A percentile compares a stretch with the other conserved stretches of the same genome.
Evolutionary conservation across 2,329 filamentous ascomycete species (phyloP).

Genomic region (Thielaviopsis ethacetica): DNA sequence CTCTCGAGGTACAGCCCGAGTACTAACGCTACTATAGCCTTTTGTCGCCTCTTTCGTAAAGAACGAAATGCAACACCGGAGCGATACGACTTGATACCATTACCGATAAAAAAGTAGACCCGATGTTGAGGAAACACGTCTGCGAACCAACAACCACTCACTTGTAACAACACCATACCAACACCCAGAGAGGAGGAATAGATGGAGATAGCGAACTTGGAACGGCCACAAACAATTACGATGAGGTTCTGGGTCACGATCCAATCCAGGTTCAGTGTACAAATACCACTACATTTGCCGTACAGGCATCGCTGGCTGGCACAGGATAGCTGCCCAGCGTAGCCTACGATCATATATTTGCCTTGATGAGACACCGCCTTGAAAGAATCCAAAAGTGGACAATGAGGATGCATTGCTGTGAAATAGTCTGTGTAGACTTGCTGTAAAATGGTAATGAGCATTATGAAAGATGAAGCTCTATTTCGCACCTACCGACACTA

Average conservation of each 20-base stretch:
- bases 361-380: not conserved
- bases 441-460: no score
- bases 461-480: not conserved
- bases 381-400: not conserved
- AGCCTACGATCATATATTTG: not conserved
- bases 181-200: not conserved
- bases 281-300: not conserved
- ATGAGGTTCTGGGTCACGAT: not conserved
- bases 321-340: not conserved
- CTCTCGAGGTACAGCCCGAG: not conserved
- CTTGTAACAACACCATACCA: slow-evolving; percentile 6
- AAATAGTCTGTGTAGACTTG: no score
- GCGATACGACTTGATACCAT: not conserved
- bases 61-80: not conserved
- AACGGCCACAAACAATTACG: not conserved
- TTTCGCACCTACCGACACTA: not conserved
- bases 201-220: not conserved
- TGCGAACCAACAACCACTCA: not conserved
- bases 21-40: slow-evolving; percentile 26
- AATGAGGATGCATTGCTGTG: not conserved
- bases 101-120: not conserved
- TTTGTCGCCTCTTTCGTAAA: slow-evolving; percentile 47
- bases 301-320: not conserved
- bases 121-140: not conserved
- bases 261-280: not conserved